Evolutionary conservation across 2,329 filamentous ascomycete genomes (phyloP).

Genomic region (Talaromyces sp.): DNA sequence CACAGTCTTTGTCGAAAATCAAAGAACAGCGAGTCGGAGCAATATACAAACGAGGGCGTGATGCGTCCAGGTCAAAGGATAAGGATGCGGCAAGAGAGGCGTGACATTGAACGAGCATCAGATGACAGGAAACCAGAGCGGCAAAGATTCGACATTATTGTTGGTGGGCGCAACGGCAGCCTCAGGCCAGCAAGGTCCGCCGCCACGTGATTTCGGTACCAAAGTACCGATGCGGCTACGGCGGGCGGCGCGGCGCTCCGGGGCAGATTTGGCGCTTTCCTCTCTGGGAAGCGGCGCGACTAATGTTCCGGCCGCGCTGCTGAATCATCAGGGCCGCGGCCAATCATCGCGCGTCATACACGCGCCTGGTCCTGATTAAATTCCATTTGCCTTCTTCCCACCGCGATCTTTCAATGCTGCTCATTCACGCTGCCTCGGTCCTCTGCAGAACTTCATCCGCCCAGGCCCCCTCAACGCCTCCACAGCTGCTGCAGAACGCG

Average conservation of each 20-base stretch:
- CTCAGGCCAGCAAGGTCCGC: neutral
- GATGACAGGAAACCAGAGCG: neutral
- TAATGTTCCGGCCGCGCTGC: conserved; percentile 6
- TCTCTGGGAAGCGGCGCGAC: neutral
- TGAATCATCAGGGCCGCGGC: conserved; percentile 24
- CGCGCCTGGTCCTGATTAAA: conserved; percentile 19
- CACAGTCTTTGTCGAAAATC: neutral
- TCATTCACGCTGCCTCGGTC: neutral
- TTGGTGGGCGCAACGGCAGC: neutral
- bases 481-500: neutral
- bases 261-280: neutral
- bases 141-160: neutral
- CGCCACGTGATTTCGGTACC: conserved; percentile 8
- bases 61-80: neutral
- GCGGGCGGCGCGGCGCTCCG: neutral
- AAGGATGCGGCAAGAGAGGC: neutral
- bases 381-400: conserved; percentile 23
- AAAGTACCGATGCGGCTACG: neutral
- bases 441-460: conserved; percentile 11
- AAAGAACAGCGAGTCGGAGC: neutral
- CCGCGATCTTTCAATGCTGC: conserved; percentile 6
- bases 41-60: neutral
- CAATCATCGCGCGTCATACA: conserved; percentile 33
- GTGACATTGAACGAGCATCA: neutral
- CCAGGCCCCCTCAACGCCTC: neutral